phyloP scores from a whole-genome alignment of 495 filamentous ascomycete genomes.

The Hypoxylon subgilvum region DNA sequence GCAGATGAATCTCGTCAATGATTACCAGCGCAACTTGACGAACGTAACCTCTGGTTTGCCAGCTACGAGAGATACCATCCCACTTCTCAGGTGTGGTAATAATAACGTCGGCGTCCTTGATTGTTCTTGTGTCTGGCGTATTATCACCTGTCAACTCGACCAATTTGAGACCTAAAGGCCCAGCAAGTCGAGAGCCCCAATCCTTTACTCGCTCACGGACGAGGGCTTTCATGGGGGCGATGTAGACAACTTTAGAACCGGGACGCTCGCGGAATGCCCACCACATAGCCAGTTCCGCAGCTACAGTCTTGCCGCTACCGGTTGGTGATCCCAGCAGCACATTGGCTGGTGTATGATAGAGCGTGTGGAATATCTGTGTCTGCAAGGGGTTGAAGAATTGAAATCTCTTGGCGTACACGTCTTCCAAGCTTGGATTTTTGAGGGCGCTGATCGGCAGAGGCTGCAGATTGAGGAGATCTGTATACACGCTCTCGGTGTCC shows the following conservation, averaged over 20 bases:
- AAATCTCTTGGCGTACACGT: slow-evolving; percentile 86
- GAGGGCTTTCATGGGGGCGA: slow-evolving; percentile 98
- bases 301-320: slow-evolving; percentile 95
- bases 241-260: slow-evolving; percentile 97
- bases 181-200: slow-evolving; percentile 84
- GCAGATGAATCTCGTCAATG: slow-evolving; percentile 97
- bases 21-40: slow-evolving; percentile 94
- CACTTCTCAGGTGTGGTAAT: slow-evolving; percentile 99
- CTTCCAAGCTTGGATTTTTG: slow-evolving; percentile 84
- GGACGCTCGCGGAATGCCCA: slow-evolving; percentile 97
- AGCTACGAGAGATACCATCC: slow-evolving; percentile 98
- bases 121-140: slow-evolving; percentile 93
- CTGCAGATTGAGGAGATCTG: slow-evolving; percentile 88
- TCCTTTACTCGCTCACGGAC: slow-evolving; percentile 96
- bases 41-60: slow-evolving; percentile 96
- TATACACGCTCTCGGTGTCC: slow-evolving; percentile 97
- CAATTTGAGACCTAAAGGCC: slow-evolving; percentile 83
- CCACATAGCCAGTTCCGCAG: slow-evolving; percentile 99
- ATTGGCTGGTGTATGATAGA: slow-evolving; percentile 90
- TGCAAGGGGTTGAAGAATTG: slow-evolving; percentile 99
- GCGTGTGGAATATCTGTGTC: slow-evolving; percentile 93
- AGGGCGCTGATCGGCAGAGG: slow-evolving; percentile 87
- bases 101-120: slow-evolving; percentile 94
- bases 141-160: slow-evolving; percentile 99
- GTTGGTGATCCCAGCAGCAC: slow-evolving; percentile 96